Evolutionary conservation across 1,139 yeast genomes (phyloP), one percentile per base, ranked within the genome.

Genomic region (Blastobotrys malaysiensis): DNA sequence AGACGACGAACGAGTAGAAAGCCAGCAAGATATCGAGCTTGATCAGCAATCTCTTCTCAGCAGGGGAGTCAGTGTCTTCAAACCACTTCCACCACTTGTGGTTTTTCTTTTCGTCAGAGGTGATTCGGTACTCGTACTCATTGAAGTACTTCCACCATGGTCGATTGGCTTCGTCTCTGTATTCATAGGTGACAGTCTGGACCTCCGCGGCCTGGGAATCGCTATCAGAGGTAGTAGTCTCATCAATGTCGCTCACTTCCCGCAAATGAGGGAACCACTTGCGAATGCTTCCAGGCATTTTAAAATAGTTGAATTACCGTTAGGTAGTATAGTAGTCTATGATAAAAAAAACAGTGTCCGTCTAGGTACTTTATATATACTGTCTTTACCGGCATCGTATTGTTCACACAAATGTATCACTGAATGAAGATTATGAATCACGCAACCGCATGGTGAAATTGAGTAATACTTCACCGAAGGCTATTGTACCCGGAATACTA

Each of bases 31-130:
- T 55, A 64, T 85, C 93, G 51, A 85, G 68, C 65, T 85, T 85
- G 63, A 77, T 65, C 46, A 85, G 72, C 52, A 85, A 71, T 48
- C 64, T 67, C 61, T 76, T 65, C 19, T 76, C 82, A 3, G 77
- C 73, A 3, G 86, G 74, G 5, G 39, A 56, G 78, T 77, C 80
- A 55, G 71, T 73, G 45, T 78, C 81, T 57, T 80, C 79, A 63
- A 79, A 83, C 87, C 88, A 83, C 54, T 77, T 75, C 63, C 75
- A 82, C 86, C 86, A 83, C 61, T 76, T 78, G 56, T 79, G 78
- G 43, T 66, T 66, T 1, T 65, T 57, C 46, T 77, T 72, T 14
- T 55, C 60, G 18, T 20, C 19, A 14, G 50, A 47, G 20, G 57
- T 58, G 19, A 75, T 69, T 56, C 87, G 71, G 63, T 82, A 82